Base-by-base conservation (phyloP, 2,329 filamentous ascomycete species). In the Pyrenophora teres region DNA sequence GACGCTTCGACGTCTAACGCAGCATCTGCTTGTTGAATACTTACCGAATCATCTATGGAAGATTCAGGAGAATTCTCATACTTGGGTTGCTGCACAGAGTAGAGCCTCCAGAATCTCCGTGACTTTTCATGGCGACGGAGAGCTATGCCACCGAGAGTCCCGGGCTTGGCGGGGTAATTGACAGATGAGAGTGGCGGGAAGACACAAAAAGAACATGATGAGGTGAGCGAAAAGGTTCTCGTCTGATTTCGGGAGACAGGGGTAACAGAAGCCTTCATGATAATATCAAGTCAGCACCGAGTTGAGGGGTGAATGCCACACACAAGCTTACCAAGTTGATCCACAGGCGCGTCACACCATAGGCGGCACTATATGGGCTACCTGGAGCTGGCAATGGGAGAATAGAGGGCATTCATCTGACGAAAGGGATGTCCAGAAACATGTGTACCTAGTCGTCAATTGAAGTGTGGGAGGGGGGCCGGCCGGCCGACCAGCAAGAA, bases 361-460 rank as follows among this genome's bases (percentile, higher is more conserved):
- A 50, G 44, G 59, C 54, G 46, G 60, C 52, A 60, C 66, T 59
- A 54, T 56, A 56, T 32, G 58, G 54, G 59, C 67, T 70, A 69
- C 71, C 65, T 69, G 63, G 60, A 62, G 60, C 60, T 56, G 57
- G 63, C 65, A 70, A 65, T 59, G 43, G 61, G 48, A 62, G 51
- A 55, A 59, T 54, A 48, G 65, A 64, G 69, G 65, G 70, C 71
- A 74, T 74, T 74, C 71, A 74, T 73, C 35, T 59, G 68, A 71
- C 60, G 55, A 55, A 38, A 48, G 27, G 19, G 44, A 32, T 41
- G 30, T 27, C 33, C 23, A 31, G 19, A 30, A 38, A 46, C 50
- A 56, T 52, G 52, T 47, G 52, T 44, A 15, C 15, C 15, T 15
- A 48, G 47, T 49, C 15, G 52, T 43, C 57, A 59, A 58, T 55